A percentile compares a stretch with the other conserved stretches of the same genome.
These are phyloP conservation scores for Eragrostis tef DNA, from an alignment of 202 grass and related monocot genomes.

Conservation along the genomic window DNA sequence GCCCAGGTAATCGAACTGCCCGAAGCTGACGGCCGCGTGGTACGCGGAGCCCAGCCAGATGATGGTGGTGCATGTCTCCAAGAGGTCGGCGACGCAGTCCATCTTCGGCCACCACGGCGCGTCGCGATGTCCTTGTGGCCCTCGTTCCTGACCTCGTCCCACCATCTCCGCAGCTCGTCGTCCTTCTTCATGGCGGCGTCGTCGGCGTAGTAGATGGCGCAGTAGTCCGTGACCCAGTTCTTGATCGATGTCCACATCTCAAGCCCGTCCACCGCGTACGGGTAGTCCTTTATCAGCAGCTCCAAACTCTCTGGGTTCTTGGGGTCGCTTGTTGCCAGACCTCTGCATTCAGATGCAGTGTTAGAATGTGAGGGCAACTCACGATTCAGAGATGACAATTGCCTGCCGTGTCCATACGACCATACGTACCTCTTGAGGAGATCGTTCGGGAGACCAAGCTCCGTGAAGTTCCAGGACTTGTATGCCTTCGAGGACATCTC, in stretches of 20 bases:
- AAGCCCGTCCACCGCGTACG: conserved; percentile 59
- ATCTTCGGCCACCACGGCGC: conserved; percentile 56
- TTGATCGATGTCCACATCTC: conserved; percentile 53
- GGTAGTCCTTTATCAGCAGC: conserved; percentile 65
- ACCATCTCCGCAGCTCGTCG: conserved; percentile 58
- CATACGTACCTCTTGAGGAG: conserved; percentile 55
- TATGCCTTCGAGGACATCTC: conserved; percentile 55
- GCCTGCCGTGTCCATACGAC: too few relatives aligned
- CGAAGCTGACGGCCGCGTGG: conserved; percentile 60
- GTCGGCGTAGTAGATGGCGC: conserved; percentile 57
- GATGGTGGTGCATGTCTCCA: conserved; percentile 53
- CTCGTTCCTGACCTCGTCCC: conserved; percentile 50
- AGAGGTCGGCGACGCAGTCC: conserved; percentile 44
- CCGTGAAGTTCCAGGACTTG: conserved; percentile 51
- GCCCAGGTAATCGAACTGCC: conserved; percentile 56
- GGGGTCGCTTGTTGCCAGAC: conserved; percentile 44
- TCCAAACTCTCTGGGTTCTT: conserved; percentile 14
- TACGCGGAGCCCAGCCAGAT: conserved; percentile 61
- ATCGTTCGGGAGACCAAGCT: conserved; percentile 51
- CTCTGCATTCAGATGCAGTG: conserved; percentile 21
- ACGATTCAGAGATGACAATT: too few relatives aligned
- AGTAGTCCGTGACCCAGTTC: conserved; percentile 59
- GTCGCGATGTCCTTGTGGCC: conserved; percentile 56
- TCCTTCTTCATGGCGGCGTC: conserved; percentile 39
- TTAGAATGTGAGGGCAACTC: background rate